Base-by-base conservation (phyloP, 768 basidiomycete genomes). In the Naganishia antarctica region DNA sequence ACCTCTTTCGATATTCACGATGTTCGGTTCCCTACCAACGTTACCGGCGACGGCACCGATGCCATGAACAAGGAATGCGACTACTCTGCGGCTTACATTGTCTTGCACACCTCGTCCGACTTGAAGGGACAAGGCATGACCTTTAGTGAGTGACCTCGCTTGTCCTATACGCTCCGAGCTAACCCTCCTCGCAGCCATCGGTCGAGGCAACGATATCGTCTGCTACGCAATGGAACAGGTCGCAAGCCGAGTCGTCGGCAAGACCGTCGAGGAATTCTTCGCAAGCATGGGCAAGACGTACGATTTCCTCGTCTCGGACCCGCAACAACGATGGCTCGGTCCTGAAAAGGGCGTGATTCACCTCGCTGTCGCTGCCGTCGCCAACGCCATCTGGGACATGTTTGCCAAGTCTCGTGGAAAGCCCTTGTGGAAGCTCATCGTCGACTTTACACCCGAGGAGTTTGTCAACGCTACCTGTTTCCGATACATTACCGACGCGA, bases 1-100 rank as follows among this genome's bases (percentile, higher is more conserved):
- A 70, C 72, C 25, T 64, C 60, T 46, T 78, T 76, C 69, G 67
- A 71, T 44, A 73, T 78, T 49, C 74, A 78, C 61, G 78, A 93
- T 80, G 84, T 94, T 58, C 87, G 91, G 46, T 96, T 92, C 79
- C 91, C 91, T 11, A 96, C 91, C 11, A 91, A 89, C 23, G 78
- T 93, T 46, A 86, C 88, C 9, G 91, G 91, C 28, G 91, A 93
- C 81, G 91, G 92, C 6, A 87, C 90, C 31, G 91, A 96, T 81
- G 91, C 91, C 8, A 94, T 93, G 90, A 94, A 96, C 78, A 88
- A 88, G 32, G 90, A 90, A 62, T 94, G 91, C 78, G 93, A 96
- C 79, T 96, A 96, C 79, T 92, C 90, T 1, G 89, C 91, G 1
- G 93, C 93, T 5, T 96, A 96, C 75, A 82, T 96, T 47, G 83